phyloP scores from a whole-genome alignment of 352 stramenopile genomes.

The Thraustotheca clavata region DNA sequence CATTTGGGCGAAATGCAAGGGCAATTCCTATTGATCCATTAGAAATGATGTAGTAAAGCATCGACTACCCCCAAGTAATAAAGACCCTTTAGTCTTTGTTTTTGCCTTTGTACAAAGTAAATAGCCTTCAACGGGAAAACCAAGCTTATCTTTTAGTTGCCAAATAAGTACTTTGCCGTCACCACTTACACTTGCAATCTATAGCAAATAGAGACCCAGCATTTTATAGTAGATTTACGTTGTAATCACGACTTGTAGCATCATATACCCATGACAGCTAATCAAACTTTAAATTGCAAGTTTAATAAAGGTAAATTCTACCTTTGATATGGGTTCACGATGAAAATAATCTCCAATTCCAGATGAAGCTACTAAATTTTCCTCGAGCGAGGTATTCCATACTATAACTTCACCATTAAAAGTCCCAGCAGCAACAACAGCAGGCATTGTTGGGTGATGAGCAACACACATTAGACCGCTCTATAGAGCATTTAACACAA shows the following conservation, averaged over 20 bases:
- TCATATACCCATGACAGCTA: constrained; percentile 71
- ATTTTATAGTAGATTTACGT: constrained; percentile 30
- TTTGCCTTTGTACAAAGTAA: constrained; percentile 30
- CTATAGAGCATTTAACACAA: constrained; percentile 23
- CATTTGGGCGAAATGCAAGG: constrained; percentile 47
- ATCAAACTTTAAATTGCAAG: background rate
- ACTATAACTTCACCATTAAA: constrained; percentile 85
- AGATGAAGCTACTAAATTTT: constrained; percentile 59
- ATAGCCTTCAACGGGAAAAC: constrained; percentile 78
- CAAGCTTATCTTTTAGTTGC: constrained; percentile 79
- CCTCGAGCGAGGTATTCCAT: constrained; percentile 60
- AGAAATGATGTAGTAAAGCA: background rate
- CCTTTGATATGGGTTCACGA: constrained; percentile 71
- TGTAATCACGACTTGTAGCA: constrained; percentile 58
- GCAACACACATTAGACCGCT: constrained; percentile 83
- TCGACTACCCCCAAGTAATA: constrained; percentile 46
- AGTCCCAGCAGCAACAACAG: constrained; percentile 68
- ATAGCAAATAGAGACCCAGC: background rate
- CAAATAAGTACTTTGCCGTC: constrained; percentile 85
- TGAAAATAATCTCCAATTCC: constrained; percentile 87
- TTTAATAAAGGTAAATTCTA: background rate
- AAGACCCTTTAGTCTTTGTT: background rate
- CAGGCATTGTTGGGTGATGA: constrained; percentile 75
- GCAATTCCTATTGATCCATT: constrained; percentile 19
- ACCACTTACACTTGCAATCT: constrained; percentile 67